Evolutionary conservation across 306 rosid species (phyloP), one percentile per base, ranked within the genome.

Genomic region (Medicago truncatula): DNA sequence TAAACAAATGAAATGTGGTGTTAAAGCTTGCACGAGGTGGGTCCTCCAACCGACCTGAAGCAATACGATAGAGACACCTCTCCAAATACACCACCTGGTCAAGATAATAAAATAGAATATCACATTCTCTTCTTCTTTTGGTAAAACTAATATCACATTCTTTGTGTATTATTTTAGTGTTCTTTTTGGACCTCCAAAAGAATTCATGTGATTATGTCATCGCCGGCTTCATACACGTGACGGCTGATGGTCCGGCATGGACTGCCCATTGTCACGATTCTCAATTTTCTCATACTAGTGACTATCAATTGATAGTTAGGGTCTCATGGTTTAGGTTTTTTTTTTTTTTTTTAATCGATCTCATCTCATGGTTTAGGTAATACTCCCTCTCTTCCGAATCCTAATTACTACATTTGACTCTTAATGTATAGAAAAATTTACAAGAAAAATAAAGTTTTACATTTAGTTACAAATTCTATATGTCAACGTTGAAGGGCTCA

Each of bases 21-120:
- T 20, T 47, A 56, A 60, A 43, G 86, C 57, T 60, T 54, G 64
- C 81, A 58, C 31, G 65, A 70, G 43, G 4, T 53, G 82, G 85
- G 61, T 87, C 97, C 86, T 44, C 74, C 1, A 69, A 91, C 92
- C 98, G 92, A 84, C 96, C 89, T 66, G 46, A 58, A 38, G 78
- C 84, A 73, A 78, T 86, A 89, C 93, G 95, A 89, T 18, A 68
- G 86, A 4, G 91, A 90, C 97, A 70, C 81, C 83, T 86, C 96
- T 83, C 96, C 96, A 84, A 87, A 88, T 85, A 85, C 88, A 46
- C 18, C 54, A 34, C 61, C 72, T 38, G 39, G 71, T 52, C 65
- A 31, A 77, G 28, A 68, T 57, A 57, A 69, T 31, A 57, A 67
- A 44, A 58, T 69, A 57, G 67, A 69, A 44, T 57, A 16, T 28